These are phyloP conservation scores for Chaetomium sp. DNA, from an alignment of 2,329 filamentous ascomycete genomes.

Conservation along the genomic window DNA sequence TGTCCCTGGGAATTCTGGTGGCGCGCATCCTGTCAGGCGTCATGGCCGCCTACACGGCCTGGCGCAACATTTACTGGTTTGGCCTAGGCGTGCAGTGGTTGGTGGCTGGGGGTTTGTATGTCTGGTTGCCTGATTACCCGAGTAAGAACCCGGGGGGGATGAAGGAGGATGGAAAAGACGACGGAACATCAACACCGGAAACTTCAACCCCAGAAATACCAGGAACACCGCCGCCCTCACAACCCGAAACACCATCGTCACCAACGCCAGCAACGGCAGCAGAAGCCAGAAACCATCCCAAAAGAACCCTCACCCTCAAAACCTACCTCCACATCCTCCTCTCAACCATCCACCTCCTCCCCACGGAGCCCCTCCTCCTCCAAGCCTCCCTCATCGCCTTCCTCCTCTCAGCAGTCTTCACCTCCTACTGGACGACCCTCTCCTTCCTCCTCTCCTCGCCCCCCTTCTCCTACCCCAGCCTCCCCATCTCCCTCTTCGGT, in stretches of 20 bases:
- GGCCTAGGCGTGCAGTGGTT: constrained; percentile 63
- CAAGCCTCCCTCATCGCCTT: constrained; percentile 64
- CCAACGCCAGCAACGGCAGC: too few species aligned
- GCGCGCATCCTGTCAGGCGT: constrained; percentile 71
- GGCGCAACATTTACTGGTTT: constrained; percentile 76
- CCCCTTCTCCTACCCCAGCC: constrained; percentile 61
- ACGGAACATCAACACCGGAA: too few species aligned
- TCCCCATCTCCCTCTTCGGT: constrained; percentile 71
- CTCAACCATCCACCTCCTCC: constrained; percentile 57
- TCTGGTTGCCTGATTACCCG: constrained; percentile 77
- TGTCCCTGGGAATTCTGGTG: constrained; percentile 69
- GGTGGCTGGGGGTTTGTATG: constrained; percentile 58
- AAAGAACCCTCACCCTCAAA: background rate
- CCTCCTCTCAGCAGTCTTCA: constrained; percentile 47
- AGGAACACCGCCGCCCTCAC: too few species aligned
- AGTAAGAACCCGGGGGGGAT: constrained; percentile 60
- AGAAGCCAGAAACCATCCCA: too few species aligned
- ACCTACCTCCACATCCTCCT: constrained; percentile 61
- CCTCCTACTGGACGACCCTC: constrained; percentile 56
- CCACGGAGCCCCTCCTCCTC: constrained; percentile 60
- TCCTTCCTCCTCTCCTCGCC: constrained; percentile 68
- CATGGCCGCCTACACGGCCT: constrained; percentile 64
- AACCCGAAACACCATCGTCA: too few species aligned
- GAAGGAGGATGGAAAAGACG: background rate
- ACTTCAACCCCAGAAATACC: too few species aligned